Evolutionary conservation across 352 stramenopile genomes (phyloP).

Genomic region (Globisporangium parvum): DNA sequence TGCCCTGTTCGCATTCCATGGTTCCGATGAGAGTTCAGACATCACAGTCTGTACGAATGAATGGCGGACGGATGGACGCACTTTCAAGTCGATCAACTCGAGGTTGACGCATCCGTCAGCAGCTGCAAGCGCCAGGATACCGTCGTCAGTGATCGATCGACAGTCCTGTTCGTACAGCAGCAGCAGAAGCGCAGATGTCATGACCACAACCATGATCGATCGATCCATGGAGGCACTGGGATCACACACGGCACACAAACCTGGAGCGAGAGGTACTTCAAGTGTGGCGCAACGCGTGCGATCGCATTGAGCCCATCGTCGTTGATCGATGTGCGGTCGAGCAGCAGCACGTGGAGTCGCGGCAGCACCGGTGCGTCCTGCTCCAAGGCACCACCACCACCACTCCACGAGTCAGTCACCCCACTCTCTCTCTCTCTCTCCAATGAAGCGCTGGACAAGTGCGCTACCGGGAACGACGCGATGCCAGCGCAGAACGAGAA

Average conservation of each 20-base stretch:
- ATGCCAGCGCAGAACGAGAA: conserved; percentile 46
- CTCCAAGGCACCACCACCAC: neutral
- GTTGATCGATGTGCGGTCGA: conserved; percentile 49
- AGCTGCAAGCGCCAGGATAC: conserved; percentile 29
- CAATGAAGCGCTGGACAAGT: neutral
- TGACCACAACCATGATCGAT: too few species aligned
- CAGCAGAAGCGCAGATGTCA: too few species aligned
- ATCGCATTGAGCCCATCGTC: conserved; percentile 39
- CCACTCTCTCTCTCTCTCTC: neutral
- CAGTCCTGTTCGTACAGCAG: conserved; percentile 31
- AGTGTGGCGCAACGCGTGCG: conserved; percentile 18
- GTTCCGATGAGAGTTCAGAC: too few species aligned
- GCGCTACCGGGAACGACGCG: conserved; percentile 30
- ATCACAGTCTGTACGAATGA: neutral
- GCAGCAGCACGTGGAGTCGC: conserved; percentile 48
- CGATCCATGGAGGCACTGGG: too few species aligned
- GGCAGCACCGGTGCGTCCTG: conserved; percentile 24
- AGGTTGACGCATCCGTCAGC: conserved; percentile 25
- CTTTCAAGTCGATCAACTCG: conserved; percentile 62
- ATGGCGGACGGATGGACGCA: conserved; percentile 6
- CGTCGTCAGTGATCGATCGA: conserved; percentile 36
- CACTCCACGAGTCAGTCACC: neutral
- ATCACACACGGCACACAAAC: conserved; percentile 11
- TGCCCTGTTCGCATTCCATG: conserved; percentile 26
- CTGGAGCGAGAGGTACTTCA: conserved; percentile 68